Evolutionary conservation across 192 early-diverging fungal genomes (phyloP).

Genomic region (Umbelopsis sp.): DNA sequence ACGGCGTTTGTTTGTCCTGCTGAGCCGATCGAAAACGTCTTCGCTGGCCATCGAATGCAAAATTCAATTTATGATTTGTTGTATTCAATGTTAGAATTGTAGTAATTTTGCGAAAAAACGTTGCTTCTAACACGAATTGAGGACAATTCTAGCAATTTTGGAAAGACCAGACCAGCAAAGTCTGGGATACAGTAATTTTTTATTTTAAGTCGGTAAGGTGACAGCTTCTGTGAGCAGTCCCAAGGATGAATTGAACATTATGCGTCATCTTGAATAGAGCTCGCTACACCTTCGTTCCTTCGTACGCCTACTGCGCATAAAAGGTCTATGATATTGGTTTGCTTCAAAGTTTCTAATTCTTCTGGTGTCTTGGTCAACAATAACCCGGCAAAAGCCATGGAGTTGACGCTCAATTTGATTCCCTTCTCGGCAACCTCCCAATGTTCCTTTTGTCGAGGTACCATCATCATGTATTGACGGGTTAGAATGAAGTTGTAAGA

Average conservation of each 20-base stretch:
- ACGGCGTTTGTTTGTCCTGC: neutral
- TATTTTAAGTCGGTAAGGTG: no score
- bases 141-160: neutral
- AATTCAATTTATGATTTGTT: neutral
- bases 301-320: neutral
- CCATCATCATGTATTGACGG: slow-evolving; percentile 53
- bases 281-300: neutral
- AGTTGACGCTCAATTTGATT: slow-evolving; percentile 43
- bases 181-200: neutral
- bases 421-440: slow-evolving; percentile 20
- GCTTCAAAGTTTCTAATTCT: slow-evolving; percentile 35
- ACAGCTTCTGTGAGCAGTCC: neutral
- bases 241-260: neutral
- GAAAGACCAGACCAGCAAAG: neutral
- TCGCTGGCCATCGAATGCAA: neutral
- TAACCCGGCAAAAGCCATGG: slow-evolving; percentile 55
- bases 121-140: neutral
- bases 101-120: no score
- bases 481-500: slow-evolving; percentile 61
- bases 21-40: slow-evolving; percentile 18
- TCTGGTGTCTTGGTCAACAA: slow-evolving; percentile 44
- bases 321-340: neutral
- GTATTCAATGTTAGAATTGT: neutral
- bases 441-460: slow-evolving; percentile 44
- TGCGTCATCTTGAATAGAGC: neutral